Evolutionary conservation across 2,329 filamentous ascomycete species (phyloP), one percentile per base, ranked within the genome.

Genomic region (Ascochyta pisi): DNA sequence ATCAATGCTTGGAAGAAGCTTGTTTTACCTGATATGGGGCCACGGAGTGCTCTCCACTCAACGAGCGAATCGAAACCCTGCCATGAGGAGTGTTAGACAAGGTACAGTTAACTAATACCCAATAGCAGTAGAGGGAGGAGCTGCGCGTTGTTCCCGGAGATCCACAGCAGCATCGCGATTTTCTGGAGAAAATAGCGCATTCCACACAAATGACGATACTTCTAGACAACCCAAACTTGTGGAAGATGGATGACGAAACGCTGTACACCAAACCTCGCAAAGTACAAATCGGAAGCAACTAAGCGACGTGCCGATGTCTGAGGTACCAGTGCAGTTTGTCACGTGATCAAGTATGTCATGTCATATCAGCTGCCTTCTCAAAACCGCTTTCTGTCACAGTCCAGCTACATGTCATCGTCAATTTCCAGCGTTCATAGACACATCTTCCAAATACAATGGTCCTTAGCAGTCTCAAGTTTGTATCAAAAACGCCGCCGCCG

Each of bases 1-100:
- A 65, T 62, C 56, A 60, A 64, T 48, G 64, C 63, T 68, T 66
- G 60, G 31, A 33, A 61, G 64, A 67, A 70, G 69, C 69, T 73
- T 73, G 68, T 63, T 63, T 41, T 26, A 13, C 26, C 13, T 23
- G 26, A 34, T 3, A 43, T 47, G 42, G 53, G 47, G 15, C 42
- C 43, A 24, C 22, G 53, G 42, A 47, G 31, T 47, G 29, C 38
- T 43, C 42, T 48, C 38, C 47, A 42, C 27, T 29, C 15, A 16
- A 16, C 33, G 29, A 22, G 23, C 53, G 38, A 50, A 50, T 50
- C 12, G 9, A 19, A 37, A 38, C 40, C n/a, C 40, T 31, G 40
- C n/a, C 40, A 31, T 23, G 26, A 43, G 15, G 8, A 5, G 6
- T 9, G 13, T 31, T 41, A 26, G 37, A 8, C 13, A 46, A 33